Base-by-base conservation (phyloP, 1,284 basidiomycete genomes). In the Melampsora allii-populina region DNA sequence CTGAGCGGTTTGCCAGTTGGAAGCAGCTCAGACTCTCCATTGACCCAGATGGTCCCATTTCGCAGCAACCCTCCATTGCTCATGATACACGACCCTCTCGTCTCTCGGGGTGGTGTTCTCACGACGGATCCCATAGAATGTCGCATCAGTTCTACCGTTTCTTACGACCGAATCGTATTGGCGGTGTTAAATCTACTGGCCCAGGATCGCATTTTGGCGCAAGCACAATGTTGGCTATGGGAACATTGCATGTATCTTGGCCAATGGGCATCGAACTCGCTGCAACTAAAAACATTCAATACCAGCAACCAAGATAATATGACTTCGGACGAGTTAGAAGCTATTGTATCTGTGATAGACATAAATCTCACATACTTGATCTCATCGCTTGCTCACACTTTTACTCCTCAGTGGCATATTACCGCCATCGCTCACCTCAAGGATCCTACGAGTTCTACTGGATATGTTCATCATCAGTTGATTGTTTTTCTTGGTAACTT, bases 161-260 rank as follows among this genome's bases (percentile, higher is more conserved):
- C 84, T 3, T 92, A 91, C 78, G 87, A 88, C 0, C 87, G 94
- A 9, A 82, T 85, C 0, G 84, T 87, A 12, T 81, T 84, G 56
- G 88, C 88, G 0, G 82, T 91, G 12, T 81, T 92, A 2, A 82
- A 86, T 1, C 80, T 88, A 39, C 83, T 92, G 42, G 80, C 84
- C 0, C 84, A 86, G 2, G 87, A 93, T 78, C 87, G 91, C 19
- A 83, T 84, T 4, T 78, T 86, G 1, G 87, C 89, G 1, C 86
- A 85, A 58, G 81, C 82, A 12, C 86, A 89, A 73, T 76, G 87
- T 0, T 79, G 91, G 88, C 87, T 85, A 84, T 14, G 83, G 33
- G 78, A 79, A 1, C 77, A 81, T 68, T 65, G 81, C 29, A 76
- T 82, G 7, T 76, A 82, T 0, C 78, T 84, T 33, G 77, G 79